Percentiles rank a stretch among this genome's conserved stretches.
Conservation (phyloP, 495 filamentous ascomycete species). For the Trichocladium uniseriatum region DNA sequence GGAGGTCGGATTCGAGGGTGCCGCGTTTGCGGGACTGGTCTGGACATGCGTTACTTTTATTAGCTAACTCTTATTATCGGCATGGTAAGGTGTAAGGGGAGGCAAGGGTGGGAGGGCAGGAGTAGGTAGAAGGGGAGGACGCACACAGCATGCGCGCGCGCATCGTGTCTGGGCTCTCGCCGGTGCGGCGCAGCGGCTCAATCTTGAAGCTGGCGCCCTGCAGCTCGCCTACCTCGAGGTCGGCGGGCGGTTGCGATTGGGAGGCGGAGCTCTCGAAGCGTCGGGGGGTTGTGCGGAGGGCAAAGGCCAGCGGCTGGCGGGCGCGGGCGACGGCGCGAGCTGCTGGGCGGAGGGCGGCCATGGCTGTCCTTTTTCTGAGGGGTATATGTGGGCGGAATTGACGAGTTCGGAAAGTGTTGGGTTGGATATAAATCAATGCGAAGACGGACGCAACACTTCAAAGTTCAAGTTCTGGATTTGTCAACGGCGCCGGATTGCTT, state of each 20-base stretch:
- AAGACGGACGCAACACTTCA: not conserved
- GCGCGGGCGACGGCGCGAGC: slow-evolving; percentile 6
- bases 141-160: slow-evolving; percentile 81
- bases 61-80: no score
- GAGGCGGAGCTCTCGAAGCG: slow-evolving; percentile 3
- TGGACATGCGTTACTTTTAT: no score
- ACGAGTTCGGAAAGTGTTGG: not conserved
- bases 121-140: slow-evolving; percentile 28
- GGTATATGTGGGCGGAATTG: not conserved
- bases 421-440: not conserved
- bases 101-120: not conserved
- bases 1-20: slow-evolving; percentile 88
- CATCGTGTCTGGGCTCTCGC: slow-evolving; percentile 75
- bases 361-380: not conserved
- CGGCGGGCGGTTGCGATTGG: slow-evolving; percentile 25
- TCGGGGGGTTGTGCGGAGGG: not conserved
- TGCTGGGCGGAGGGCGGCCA: slow-evolving; percentile 10
- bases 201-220: slow-evolving; percentile 80
- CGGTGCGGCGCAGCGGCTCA: slow-evolving; percentile 71
- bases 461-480: not conserved
- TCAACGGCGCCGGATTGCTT: slow-evolving; percentile 1
- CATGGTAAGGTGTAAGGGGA: not conserved
- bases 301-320: not conserved
- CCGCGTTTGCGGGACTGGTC: slow-evolving; percentile 96
- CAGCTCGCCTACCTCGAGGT: slow-evolving; percentile 85